These are phyloP conservation scores for Clavispora carvajalis DNA, from an alignment of 805 yeast species.

Conservation along the genomic window DNA sequence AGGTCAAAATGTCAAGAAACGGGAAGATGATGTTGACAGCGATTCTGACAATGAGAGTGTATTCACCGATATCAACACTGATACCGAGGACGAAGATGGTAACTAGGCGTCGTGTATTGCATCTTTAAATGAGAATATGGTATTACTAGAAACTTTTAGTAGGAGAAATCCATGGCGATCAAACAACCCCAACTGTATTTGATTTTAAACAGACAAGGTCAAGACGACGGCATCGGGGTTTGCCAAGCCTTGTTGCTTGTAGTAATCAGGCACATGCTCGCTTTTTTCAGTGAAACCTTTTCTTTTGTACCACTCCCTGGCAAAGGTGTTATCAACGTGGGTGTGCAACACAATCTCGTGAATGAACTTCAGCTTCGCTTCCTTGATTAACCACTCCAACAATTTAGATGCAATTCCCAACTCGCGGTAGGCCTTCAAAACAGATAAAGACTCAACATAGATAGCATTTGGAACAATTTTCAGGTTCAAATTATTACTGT, in stretches of 20 bases:
- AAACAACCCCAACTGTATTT: too few species aligned
- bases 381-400: constrained; percentile 50
- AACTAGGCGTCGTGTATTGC: constrained; percentile 4
- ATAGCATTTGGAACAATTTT: constrained; percentile 45
- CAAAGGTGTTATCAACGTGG: constrained; percentile 38
- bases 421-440: constrained; percentile 56
- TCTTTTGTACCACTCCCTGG: constrained; percentile 46
- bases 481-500: constrained; percentile 16
- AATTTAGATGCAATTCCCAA: constrained; percentile 59
- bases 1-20: constrained; percentile 52
- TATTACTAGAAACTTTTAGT: too few species aligned
- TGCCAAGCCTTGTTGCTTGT: constrained; percentile 39
- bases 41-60: constrained; percentile 36
- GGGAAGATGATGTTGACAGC: constrained; percentile 30
- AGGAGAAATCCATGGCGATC: too few species aligned
- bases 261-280: constrained; percentile 41
- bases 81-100: constrained; percentile 37
- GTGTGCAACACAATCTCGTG: constrained; percentile 53
- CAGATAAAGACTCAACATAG: constrained; percentile 64
- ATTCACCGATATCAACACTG: constrained; percentile 42
- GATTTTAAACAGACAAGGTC: constrained; percentile 21
- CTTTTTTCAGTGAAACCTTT: constrained; percentile 42
- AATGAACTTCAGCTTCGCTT: constrained; percentile 50
- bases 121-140: constrained; percentile 3
- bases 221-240: constrained; percentile 46